Base-by-base conservation (phyloP, 108 stramenopile species). In the Aureococcus anophagefferens region DNA sequence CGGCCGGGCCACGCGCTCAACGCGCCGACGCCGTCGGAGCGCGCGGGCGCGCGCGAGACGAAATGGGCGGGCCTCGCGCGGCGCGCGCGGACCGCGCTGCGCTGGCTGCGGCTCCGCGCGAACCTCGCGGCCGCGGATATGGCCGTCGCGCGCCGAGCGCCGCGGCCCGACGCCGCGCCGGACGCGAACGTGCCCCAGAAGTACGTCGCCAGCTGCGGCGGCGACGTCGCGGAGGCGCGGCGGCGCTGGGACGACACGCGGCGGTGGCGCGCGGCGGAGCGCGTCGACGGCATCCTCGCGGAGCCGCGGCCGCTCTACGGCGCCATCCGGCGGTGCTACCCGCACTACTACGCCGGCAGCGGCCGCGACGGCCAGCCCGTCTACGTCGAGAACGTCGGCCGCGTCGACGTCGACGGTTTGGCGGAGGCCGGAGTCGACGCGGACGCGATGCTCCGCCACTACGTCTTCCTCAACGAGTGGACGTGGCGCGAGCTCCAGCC, bases 301-400 rank as follows among this genome's bases (percentile, higher is more conserved):
- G 34, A 71, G 35, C 33, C 33, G 16, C 70, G 63, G 33, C 62
- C 62, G n/a, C n/a, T 63, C 62, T 71, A 30, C 63, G 18, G 15
- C 35, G 63, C n/a, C 7, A 64, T 71, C n/a, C 63, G 63, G 36
- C 14, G n/a, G 70, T 35, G 35, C 62, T 71, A 71, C 63, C 70
- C 70, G 18, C 70, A 71, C 33, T 71, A 31, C 30, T 64, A 59
- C 46, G 33, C 29, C 46, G 31, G 69, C 29, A 13, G 36, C 69
- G n/a, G 25, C 30, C 63, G 59, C 9, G 70, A 46, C 11, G 70
- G 63, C 17, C 18, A 32, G 33, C 63, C 63, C 18, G 63, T 36
- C 0, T 64, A 63, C 33, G 33, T 63, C 1, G 63, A 71, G 62
- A 18, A 21, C 35, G 33, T 63, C 33, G 51, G 51, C 51, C 51